Percentiles rank a stretch among this genome's conserved stretches.
phyloP scores from a whole-genome alignment of 768 basidiomycete genomes.

The Lactifluus volemus region DNA sequence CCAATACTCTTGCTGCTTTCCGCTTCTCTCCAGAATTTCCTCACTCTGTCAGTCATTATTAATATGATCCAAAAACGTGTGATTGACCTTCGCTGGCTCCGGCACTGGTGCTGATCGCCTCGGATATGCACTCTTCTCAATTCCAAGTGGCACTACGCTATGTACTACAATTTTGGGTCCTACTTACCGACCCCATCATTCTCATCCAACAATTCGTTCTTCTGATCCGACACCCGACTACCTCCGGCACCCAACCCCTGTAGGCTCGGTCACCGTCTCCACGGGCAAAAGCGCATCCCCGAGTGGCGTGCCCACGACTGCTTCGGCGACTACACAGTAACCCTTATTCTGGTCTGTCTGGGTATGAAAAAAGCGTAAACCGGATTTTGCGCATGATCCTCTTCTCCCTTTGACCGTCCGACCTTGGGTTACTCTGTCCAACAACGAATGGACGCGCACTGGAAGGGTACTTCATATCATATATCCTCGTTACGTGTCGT shows the following conservation, averaged over 20 bases:
- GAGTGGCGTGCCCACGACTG: neutral
- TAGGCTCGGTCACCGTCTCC: neutral
- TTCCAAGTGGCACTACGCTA: slow-evolving; percentile 60
- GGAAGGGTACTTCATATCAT: no score
- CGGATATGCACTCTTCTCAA: slow-evolving; percentile 70
- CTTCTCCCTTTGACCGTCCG: no score
- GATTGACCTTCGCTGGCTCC: slow-evolving; percentile 45
- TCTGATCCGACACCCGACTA: slow-evolving; percentile 62
- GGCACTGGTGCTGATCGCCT: slow-evolving; percentile 67
- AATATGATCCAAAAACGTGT: slow-evolving; percentile 75
- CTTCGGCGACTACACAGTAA: slow-evolving; percentile 11
- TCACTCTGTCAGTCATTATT: slow-evolving; percentile 62
- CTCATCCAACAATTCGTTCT: slow-evolving; percentile 68
- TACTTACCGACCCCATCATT: neutral
- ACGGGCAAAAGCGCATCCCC: slow-evolving; percentile 1
- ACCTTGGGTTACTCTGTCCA: no score
- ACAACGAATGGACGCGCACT: no score
- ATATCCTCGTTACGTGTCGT: no score
- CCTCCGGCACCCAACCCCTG: slow-evolving; percentile 16
- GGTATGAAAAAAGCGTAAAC: no score
- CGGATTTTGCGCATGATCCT: no score
- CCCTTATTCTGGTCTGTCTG: no score
- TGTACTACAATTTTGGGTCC: neutral
- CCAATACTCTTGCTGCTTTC: slow-evolving; percentile 56
- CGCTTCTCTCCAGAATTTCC: slow-evolving; percentile 66